A percentile compares a stretch with the other conserved stretches of the same genome.
Evolutionary conservation across 371 early-diverging fungal species (phyloP).

Genomic region (Rhizomucor pusillus): DNA sequence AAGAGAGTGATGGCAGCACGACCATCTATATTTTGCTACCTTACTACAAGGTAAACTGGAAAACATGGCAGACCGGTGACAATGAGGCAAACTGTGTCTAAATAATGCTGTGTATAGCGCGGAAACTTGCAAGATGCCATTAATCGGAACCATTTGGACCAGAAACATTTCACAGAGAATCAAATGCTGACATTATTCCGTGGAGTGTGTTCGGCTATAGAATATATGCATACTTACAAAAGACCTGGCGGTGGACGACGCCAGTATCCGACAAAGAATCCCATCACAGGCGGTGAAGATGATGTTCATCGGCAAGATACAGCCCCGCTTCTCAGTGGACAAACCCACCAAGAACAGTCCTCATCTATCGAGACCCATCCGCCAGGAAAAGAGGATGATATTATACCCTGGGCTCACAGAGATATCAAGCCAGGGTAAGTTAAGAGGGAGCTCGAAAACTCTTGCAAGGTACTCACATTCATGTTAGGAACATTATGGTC

Average conservation of each 20-base stretch:
- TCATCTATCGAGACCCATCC: constrained; percentile 15
- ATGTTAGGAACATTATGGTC: constrained; percentile 51
- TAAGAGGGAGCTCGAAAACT: neutral
- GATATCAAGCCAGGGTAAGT: constrained; percentile 80
- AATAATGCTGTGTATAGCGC: too few species aligned
- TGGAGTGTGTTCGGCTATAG: constrained; percentile 17
- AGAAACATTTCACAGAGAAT: constrained; percentile 47
- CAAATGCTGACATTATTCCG: constrained; percentile 38
- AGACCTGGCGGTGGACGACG: constrained; percentile 9
- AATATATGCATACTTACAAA: constrained; percentile 16
- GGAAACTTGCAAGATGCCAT: constrained; percentile 68
- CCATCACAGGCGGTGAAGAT: constrained; percentile 12
- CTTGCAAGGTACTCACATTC: neutral
- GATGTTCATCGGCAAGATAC: constrained; percentile 15
- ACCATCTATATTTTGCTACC: constrained; percentile 67
- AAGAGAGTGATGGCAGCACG: constrained; percentile 58
- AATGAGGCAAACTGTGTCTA: neutral
- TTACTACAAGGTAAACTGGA: constrained; percentile 53
- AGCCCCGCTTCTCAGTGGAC: constrained; percentile 51
- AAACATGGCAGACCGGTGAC: neutral
- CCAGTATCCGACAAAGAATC: constrained; percentile 11
- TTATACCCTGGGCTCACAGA: constrained; percentile 69
- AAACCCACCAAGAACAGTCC: constrained; percentile 48
- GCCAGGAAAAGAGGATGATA: constrained; percentile 25
- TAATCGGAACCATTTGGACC: constrained; percentile 38